Evolutionary conservation across 306 rosid genomes (phyloP).

Genomic region (Dicorynia guianensis): DNA sequence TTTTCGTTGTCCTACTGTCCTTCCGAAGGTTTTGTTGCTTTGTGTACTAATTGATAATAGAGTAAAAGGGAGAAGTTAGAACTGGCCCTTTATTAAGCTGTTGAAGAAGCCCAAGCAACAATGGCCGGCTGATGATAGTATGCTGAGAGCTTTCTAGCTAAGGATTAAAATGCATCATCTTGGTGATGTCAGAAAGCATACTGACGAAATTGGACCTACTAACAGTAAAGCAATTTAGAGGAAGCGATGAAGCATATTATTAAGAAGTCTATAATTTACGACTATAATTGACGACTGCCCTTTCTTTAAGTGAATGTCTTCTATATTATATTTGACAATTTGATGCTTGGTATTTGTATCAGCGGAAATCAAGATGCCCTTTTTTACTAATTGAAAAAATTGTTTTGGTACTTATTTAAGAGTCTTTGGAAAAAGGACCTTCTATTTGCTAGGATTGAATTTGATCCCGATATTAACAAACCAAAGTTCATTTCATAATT

Average conservation of each 20-base stretch:
- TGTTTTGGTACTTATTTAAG: too few species aligned
- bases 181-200: conserved; percentile 14
- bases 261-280: background rate
- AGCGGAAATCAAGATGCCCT: too few species aligned
- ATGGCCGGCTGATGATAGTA: background rate
- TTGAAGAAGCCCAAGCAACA: background rate
- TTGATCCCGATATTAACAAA: too few species aligned
- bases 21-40: too few species aligned
- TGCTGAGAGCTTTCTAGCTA: background rate
- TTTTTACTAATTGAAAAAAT: too few species aligned
- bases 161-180: conserved; percentile 15
- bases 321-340: too few species aligned
- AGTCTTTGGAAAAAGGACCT: too few species aligned
- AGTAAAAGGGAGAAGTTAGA: background rate
- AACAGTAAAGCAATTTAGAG: background rate
- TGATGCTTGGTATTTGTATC: too few species aligned
- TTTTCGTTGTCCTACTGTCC: too few species aligned
- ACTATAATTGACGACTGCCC: background rate
- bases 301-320: background rate
- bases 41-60: background rate
- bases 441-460: too few species aligned
- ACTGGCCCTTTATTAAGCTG: background rate
- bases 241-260: background rate
- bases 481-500: too few species aligned
- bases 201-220: background rate